Evolutionary conservation across 192 early-diverging fungal species (phyloP), one percentile per base, ranked within the genome.

Genomic region (Coemansia aciculifera): DNA sequence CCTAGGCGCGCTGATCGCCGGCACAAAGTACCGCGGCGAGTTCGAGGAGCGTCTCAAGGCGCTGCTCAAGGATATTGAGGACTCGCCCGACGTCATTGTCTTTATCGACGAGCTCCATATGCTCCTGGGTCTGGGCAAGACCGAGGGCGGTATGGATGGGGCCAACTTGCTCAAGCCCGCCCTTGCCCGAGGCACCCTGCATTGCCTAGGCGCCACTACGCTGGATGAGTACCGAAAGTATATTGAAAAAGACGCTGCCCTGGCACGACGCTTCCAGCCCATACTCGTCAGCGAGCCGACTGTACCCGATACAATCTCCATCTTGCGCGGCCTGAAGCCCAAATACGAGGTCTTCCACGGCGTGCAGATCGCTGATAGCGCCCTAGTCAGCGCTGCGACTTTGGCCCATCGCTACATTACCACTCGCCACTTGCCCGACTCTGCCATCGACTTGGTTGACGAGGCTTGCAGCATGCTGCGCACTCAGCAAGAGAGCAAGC

Each of bases 41-140:
- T 93, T 93, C 61, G 92, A 93, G 69, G 92, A 93, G 63, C 84
- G 92, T 7, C 73, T 93, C 9, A 93, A 93, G 69, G 87, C 84
- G 8, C 83, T 93, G 60, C 79, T 93, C 23, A 84, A 86, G 34
- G 90, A 91, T 69, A 87, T 93, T 13, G 85, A 85, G 24, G 89
- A 87, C 21, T 83, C 87, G 1, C 87, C 92, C 52, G 90, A 90
- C n/a, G 85, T 90, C 27, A 90, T 93, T 62, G 59, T 93, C 36
- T 93, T 93, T 69, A 89, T 92, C 62, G 92, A 93, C 64, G 92
- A 93, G 75, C 79, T 93, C 24, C 92, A 93, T 61, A 89, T 84
- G 42, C 69, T 93, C 12, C 73, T 93, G 37, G 92, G 92, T 3
- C 73, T 91, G 37, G 92, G 92, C 37, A 90, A 88, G 60, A 84